These are phyloP conservation scores for Dipteronia dyeriana DNA, from an alignment of 345 rosid genomes.

Conservation along the genomic window DNA sequence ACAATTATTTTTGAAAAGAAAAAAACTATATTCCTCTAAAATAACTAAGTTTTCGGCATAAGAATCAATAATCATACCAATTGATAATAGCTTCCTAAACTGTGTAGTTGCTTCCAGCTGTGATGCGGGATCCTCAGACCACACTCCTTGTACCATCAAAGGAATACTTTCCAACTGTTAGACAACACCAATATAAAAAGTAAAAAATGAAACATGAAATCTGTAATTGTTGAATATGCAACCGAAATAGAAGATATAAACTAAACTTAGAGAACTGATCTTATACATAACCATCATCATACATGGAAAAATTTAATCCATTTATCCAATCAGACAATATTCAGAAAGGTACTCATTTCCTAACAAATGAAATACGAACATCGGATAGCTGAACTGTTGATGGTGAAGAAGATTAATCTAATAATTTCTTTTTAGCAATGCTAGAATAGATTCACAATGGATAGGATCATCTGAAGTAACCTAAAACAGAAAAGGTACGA, in stretches of 20 bases:
- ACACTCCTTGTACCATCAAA: slow-evolving; percentile 74
- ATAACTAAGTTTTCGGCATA: not conserved
- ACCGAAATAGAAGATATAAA: not conserved
- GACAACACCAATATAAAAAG: slow-evolving; percentile 23
- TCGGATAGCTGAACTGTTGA: not conserved
- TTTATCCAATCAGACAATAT: not conserved
- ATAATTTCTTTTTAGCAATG: not conserved
- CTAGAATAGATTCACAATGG: not conserved
- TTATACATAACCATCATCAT: not conserved
- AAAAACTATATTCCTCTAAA: not conserved
- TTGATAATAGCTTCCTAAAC: slow-evolving; percentile 77
- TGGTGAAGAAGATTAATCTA: slow-evolving; percentile 1
- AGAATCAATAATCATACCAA: slow-evolving; percentile 43
- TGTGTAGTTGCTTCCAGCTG: slow-evolving; percentile 81
- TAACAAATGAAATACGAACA: not conserved
- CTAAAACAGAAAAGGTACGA: not conserved
- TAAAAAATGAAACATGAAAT: slow-evolving; percentile 1
- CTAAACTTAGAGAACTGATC: not conserved
- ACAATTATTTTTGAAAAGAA: not conserved
- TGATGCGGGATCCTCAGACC: slow-evolving; percentile 58
- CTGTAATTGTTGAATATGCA: not conserved
- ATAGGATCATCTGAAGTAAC: not conserved
- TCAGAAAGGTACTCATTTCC: not conserved
- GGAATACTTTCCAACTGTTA: slow-evolving; percentile 76
- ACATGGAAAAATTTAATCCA: not conserved